A percentile compares a stretch with the other conserved stretches of the same genome.
Evolutionary conservation across 768 basidiomycete genomes (phyloP).

Genomic region (Leccinum variicolor): DNA sequence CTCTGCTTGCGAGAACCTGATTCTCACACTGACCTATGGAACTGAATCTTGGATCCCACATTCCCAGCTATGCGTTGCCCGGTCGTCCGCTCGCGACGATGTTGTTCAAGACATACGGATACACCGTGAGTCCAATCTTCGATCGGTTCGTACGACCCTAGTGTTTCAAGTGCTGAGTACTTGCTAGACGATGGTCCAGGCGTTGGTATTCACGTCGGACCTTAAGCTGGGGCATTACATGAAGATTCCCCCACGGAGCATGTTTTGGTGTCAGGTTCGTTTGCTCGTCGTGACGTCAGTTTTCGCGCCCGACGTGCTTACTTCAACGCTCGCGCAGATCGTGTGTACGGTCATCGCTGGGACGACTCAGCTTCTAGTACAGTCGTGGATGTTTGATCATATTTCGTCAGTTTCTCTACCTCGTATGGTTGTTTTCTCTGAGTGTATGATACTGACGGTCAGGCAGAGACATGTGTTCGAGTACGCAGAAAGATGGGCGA

Average conservation of each 20-base stretch:
- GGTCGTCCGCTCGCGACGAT: slow-evolving; percentile 79
- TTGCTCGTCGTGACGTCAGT: not conserved
- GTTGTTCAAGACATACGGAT: slow-evolving; percentile 85
- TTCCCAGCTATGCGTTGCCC: slow-evolving; percentile 57
- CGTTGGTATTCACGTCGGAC: slow-evolving; percentile 66
- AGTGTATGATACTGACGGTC: not conserved
- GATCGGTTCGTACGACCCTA: not conserved
- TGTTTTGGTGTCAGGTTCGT: slow-evolving; percentile 62
- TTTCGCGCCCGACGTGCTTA: not conserved
- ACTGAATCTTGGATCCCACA: not conserved
- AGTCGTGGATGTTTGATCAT: slow-evolving; percentile 65
- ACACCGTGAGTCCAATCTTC: slow-evolving; percentile 40
- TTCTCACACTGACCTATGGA: not conserved
- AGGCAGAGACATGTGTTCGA: slow-evolving; percentile 45
- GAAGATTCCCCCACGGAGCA: slow-evolving; percentile 61
- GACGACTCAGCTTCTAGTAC: slow-evolving; percentile 72
- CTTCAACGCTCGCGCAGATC: slow-evolving; percentile 36
- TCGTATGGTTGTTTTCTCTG: not conserved
- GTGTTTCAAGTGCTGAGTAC: slow-evolving; percentile 3
- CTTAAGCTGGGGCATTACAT: slow-evolving; percentile 76
- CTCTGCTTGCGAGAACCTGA: not conserved
- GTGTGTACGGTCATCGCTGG: slow-evolving; percentile 65
- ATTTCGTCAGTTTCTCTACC: slow-evolving; percentile 42
- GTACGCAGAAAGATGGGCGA: slow-evolving; percentile 39
- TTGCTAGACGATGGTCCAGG: slow-evolving; percentile 35